These are phyloP conservation scores for Eutrema yunnanense DNA, from an alignment of 345 rosid genomes.

Conservation along the genomic window DNA sequence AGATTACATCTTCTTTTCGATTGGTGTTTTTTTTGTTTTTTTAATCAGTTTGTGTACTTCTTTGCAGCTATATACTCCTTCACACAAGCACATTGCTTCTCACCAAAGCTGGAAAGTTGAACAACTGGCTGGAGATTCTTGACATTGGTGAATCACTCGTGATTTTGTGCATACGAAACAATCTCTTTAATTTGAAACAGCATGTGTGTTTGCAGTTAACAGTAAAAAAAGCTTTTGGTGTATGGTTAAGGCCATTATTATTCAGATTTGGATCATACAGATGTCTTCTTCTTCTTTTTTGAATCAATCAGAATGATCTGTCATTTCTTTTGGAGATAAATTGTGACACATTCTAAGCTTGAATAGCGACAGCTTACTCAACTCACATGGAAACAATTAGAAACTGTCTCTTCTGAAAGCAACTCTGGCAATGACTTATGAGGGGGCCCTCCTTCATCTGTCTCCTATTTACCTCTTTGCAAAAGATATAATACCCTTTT, in stretches of 20 bases:
- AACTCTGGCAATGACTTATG: neutral
- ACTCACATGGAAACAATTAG: constrained; percentile 17
- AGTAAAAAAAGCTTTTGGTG: constrained; percentile 18
- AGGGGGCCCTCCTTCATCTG: neutral
- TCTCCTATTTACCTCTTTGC: neutral
- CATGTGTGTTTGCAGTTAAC: constrained; percentile 4
- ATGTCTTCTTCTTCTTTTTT: constrained; percentile 1
- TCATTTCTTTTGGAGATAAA: neutral
- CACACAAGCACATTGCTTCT: constrained; percentile 61
- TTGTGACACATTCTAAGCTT: constrained; percentile 12
- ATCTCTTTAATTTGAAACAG: neutral
- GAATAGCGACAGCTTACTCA: constrained; percentile 16
- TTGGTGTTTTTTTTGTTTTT: neutral
- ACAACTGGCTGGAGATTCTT: neutral
- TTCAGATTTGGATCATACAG: neutral
- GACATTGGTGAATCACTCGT: neutral
- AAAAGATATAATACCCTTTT: neutral
- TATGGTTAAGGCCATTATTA: constrained; percentile 3
- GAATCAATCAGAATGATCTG: constrained; percentile 1
- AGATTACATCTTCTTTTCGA: neutral
- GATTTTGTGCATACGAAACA: neutral
- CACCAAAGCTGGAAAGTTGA: constrained; percentile 72
- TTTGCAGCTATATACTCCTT: constrained; percentile 58
- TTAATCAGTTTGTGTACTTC: neutral
- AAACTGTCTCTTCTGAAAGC: constrained; percentile 16